Evolutionary conservation across 768 basidiomycete genomes (phyloP).

Genomic region (Mrakia frigida): DNA sequence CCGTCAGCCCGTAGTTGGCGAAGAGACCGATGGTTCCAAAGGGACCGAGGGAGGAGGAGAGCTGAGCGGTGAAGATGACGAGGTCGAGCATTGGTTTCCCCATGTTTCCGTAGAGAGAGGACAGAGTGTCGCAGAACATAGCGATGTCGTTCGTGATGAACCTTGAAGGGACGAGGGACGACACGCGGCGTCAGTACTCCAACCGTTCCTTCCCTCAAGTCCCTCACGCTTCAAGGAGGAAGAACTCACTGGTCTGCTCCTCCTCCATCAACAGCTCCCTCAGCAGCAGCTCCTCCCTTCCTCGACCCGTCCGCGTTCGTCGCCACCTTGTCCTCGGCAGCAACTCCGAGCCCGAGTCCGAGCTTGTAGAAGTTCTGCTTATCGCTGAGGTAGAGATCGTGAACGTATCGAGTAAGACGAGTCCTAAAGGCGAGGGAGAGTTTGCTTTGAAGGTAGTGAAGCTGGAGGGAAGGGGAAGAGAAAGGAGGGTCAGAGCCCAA

Average conservation of each 20-base stretch:
- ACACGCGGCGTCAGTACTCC: not conserved
- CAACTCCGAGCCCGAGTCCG: constrained; percentile 41
- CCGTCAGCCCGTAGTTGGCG: constrained; percentile 64
- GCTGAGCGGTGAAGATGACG: constrained; percentile 83
- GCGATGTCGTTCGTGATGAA: constrained; percentile 82
- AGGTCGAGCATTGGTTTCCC: constrained; percentile 83
- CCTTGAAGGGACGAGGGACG: constrained; percentile 29
- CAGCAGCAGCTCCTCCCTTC: constrained; percentile 34
- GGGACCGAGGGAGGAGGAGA: constrained; percentile 76
- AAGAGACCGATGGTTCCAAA: constrained; percentile 77
- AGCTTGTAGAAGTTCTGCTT: constrained; percentile 48
- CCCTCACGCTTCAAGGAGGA: no score
- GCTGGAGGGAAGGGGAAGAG: constrained; percentile 49
- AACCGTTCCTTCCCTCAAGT: not conserved
- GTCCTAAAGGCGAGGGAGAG: constrained; percentile 77
- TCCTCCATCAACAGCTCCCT: constrained; percentile 7
- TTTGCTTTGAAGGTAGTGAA: constrained; percentile 80
- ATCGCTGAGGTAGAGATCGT: constrained; percentile 74
- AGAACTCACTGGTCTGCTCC: constrained; percentile 27
- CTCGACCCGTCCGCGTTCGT: constrained; percentile 16
- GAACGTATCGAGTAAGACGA: constrained; percentile 79
- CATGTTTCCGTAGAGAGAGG: constrained; percentile 85
- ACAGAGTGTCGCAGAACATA: constrained; percentile 76
- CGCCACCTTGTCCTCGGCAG: constrained; percentile 18
- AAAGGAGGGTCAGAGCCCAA: not conserved